phyloP scores from a whole-genome alignment of 495 filamentous ascomycete genomes.

The Letharia lupina region DNA sequence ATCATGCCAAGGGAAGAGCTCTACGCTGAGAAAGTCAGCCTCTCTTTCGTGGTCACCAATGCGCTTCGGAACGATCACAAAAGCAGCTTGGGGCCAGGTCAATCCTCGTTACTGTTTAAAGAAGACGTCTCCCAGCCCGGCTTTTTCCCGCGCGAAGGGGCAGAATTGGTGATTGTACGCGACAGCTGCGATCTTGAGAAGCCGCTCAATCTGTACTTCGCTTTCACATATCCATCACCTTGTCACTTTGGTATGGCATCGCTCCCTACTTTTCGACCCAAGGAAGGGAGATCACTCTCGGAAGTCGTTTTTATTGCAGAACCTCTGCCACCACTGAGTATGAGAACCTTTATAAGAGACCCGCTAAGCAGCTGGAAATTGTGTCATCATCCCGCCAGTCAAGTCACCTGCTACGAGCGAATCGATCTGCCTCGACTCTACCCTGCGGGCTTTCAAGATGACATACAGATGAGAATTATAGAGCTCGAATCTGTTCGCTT shows the following conservation, averaged over 20 bases:
- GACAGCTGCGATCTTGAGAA: conserved; percentile 11
- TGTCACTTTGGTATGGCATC: background rate
- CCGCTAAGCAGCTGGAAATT: conserved; percentile 17
- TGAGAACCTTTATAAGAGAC: conserved; percentile 2
- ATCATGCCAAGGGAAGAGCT: background rate
- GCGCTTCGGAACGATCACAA: background rate
- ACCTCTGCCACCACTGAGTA: conserved; percentile 9
- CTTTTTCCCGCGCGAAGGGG: background rate
- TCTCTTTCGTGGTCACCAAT: conserved; percentile 15
- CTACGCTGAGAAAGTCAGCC: conserved; percentile 3
- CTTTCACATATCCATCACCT: background rate
- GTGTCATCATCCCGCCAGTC: background rate
- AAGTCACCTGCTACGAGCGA: conserved; percentile 16
- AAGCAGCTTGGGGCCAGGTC: conserved; percentile 5
- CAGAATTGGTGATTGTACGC: conserved; percentile 15
- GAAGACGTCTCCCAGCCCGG: conserved; percentile 2
- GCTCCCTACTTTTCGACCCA: conserved; percentile 14
- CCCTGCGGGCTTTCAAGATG: conserved; percentile 15
- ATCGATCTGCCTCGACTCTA: conserved; percentile 11
- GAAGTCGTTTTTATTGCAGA: conserved; percentile 10
- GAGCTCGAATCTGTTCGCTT: conserved; percentile 11
- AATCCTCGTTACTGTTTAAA: conserved; percentile 10
- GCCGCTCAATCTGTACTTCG: conserved; percentile 13
- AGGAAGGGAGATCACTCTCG: conserved; percentile 1
- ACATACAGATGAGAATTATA: conserved; percentile 11